phyloP scores from a whole-genome alignment of 1,284 basidiomycete species.

The Papiliotrema laurentii region DNA sequence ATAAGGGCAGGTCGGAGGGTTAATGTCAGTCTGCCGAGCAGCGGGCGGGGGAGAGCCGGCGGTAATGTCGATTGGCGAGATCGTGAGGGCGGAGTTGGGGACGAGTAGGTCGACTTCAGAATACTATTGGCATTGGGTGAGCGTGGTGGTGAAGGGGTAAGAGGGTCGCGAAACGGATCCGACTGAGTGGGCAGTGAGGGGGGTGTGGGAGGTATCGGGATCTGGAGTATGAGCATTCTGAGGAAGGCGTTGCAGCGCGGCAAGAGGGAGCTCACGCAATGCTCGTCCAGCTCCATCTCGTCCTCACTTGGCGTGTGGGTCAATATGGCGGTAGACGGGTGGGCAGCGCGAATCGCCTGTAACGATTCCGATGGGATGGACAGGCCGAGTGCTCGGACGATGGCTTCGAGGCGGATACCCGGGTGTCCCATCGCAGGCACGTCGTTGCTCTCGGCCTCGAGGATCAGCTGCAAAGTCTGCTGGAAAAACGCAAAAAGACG shows the following conservation, averaged over 20 bases:
- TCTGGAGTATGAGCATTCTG: neutral
- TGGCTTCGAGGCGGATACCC: neutral
- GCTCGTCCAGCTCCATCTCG: neutral
- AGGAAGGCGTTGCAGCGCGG: neutral
- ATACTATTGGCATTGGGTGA: too few species aligned
- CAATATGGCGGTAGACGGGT: neutral
- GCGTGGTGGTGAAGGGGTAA: too few species aligned
- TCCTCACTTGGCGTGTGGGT: neutral
- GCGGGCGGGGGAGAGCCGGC: neutral
- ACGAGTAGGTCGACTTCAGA: too few species aligned
- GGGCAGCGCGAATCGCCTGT: neutral
- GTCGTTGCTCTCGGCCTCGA: conserved; percentile 17
- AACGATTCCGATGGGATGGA: neutral
- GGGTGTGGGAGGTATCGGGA: neutral
- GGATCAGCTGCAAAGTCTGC: neutral
- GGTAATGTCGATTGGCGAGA: neutral
- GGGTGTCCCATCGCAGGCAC: conserved; percentile 7
- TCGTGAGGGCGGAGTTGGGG: neutral
- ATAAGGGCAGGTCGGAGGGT: neutral
- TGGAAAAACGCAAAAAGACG: neutral
- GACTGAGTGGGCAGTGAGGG: neutral
- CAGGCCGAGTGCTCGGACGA: neutral
- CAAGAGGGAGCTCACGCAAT: neutral
- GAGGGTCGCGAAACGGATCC: neutral
- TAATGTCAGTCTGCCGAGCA: neutral